Base-by-base conservation (phyloP, 805 yeast genomes). In the Teunomyces aglyptinius region DNA sequence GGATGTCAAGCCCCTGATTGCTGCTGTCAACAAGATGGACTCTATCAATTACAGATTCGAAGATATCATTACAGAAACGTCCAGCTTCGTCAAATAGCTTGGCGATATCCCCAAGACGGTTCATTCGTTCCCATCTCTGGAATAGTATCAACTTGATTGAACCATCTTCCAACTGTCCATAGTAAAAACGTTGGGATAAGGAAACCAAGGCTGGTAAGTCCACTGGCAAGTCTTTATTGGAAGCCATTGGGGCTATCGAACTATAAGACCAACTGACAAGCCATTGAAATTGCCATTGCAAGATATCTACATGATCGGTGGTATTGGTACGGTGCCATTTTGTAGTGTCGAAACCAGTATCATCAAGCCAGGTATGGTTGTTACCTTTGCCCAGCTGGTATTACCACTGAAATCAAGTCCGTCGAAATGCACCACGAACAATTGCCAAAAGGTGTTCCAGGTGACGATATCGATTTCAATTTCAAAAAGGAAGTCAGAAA, bases 21-120 rank as follows among this genome's bases (percentile, higher is more conserved):
- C 88, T 75, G 95, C 94, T 64, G 81, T 86, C 77, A 87, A 87
- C 90, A 87, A 87, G 88, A 88, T 87, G 96, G 96, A 87, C 81
- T 83, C 94, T 71, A 12, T 27, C 69, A 85, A 86, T 70, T 87
- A 77, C 62, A 85, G 96, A 77, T 88, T 76, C 78, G 82, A 82
- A 61, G 90, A 85, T 71, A 85, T 85, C 62, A 68, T 75, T 70
- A 83, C 82, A 81, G 89, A 86, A 76, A 79, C 88, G 63, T 68
- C 85, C 57, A 82, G 81, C 78, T 85, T 85, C 81, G 81, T 85
- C 80, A 83, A 82, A 85, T 80, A 85, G 81, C 89, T 83, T 60
- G 92, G 92, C 73, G 86, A 76, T 86, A 81, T 81, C 81, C 85
- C 87, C 68, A 80, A 83, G 81, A 76, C 84, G 69, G 86, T 83